Conservation (phyloP, 2,329 filamentous ascomycete species). For the Magnaporthiopsis rhizophila region DNA sequence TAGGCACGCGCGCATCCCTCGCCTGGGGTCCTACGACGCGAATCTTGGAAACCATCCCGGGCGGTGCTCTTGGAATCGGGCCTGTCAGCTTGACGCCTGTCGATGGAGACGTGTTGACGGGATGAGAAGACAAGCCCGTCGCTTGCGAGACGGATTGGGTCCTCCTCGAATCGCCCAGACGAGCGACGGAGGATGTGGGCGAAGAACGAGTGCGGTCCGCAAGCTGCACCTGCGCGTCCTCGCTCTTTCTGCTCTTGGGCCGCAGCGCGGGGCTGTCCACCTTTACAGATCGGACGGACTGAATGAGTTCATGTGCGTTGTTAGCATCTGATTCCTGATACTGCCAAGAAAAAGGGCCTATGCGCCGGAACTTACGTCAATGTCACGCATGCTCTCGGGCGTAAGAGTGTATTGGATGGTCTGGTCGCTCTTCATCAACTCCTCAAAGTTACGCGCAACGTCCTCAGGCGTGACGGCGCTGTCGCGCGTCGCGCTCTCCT, state of each 20-base stretch:
- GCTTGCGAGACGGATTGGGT: slow-evolving; percentile 25
- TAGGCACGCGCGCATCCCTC: slow-evolving; percentile 63
- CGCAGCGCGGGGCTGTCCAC: slow-evolving; percentile 31
- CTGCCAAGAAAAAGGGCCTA: background rate
- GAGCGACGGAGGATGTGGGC: slow-evolving; percentile 29
- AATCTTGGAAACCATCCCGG: slow-evolving; percentile 23
- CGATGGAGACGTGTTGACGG: slow-evolving; percentile 20
- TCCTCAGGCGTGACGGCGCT: slow-evolving; percentile 33
- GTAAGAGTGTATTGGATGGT: slow-evolving; percentile 79
- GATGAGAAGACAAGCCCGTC: slow-evolving; percentile 29
- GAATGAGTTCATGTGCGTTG: background rate
- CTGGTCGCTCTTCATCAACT: slow-evolving; percentile 73
- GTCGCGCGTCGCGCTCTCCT: slow-evolving; percentile 40
- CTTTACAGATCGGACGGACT: slow-evolving; percentile 33
- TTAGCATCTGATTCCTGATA: background rate
- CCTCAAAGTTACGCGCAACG: slow-evolving; percentile 63
- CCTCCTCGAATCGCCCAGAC: slow-evolving; percentile 25
- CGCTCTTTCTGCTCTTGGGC: slow-evolving; percentile 36
- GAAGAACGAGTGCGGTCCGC: slow-evolving; percentile 39
- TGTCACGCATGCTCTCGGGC: slow-evolving; percentile 67
- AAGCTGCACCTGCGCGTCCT: slow-evolving; percentile 28
- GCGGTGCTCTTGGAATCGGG: slow-evolving; percentile 23
- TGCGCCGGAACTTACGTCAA: slow-evolving; percentile 49
- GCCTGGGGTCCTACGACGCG: slow-evolving; percentile 34
- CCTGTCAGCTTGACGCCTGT: slow-evolving; percentile 19